phyloP scores from a whole-genome alignment of 257 asterid species.

The Petunia secreta region DNA sequence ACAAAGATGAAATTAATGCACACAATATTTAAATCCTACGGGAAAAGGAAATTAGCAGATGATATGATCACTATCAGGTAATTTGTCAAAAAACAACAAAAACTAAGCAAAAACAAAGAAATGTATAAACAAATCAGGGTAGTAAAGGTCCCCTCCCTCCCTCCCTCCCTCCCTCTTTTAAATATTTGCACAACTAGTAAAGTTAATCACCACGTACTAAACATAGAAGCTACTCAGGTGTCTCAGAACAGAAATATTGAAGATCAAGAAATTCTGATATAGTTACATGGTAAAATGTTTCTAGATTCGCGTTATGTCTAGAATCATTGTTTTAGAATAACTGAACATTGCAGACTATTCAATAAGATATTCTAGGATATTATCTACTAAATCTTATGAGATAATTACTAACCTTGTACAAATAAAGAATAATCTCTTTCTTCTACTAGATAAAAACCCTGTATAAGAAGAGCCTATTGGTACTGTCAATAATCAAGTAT shows the following conservation, averaged over 20 bases:
- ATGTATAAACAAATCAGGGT: background rate
- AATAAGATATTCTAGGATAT: background rate
- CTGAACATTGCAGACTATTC: slow-evolving; percentile 27
- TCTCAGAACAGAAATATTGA: no score
- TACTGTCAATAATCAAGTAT: background rate
- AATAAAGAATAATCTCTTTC: background rate
- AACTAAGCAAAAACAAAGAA: background rate
- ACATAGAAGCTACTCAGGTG: background rate
- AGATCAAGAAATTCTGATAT: no score
- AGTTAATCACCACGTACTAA: background rate
- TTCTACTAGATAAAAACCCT: background rate
- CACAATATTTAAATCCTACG: background rate
- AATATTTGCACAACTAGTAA: background rate
- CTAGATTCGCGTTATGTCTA: background rate
- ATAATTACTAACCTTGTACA: background rate
- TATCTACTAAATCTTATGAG: background rate
- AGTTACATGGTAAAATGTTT: background rate
- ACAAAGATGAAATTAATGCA: background rate
- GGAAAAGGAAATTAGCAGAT: background rate
- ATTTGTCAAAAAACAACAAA: background rate
- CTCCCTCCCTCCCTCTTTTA: background rate
- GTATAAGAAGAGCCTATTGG: background rate
- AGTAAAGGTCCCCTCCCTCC: background rate
- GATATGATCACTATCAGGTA: background rate
- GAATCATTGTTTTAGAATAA: background rate